These are phyloP conservation scores for Hordeum pubiflorum DNA, from an alignment of 202 grass and related monocot genomes.

Conservation along the genomic window DNA sequence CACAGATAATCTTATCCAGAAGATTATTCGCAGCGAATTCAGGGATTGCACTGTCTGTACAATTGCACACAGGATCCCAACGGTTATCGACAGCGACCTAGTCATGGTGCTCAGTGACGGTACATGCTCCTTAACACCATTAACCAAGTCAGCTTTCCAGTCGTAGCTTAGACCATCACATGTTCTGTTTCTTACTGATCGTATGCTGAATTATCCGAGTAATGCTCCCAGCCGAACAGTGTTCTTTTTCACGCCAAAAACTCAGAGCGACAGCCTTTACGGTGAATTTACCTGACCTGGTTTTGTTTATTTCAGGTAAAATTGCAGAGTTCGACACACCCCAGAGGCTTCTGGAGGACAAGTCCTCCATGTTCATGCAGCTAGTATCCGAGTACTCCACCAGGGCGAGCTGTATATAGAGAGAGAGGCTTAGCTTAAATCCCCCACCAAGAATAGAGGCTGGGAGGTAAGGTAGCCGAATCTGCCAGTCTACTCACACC, in stretches of 20 bases:
- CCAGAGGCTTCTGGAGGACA: slow-evolving; percentile 73
- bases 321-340: slow-evolving; percentile 81
- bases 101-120: slow-evolving; percentile 91
- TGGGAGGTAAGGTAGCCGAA: slow-evolving; percentile 36
- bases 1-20: slow-evolving; percentile 96
- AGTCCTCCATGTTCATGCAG: slow-evolving; percentile 88
- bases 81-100: slow-evolving; percentile 96
- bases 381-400: slow-evolving; percentile 89
- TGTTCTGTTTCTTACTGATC: background rate
- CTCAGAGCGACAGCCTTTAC: background rate
- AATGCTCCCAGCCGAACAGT: background rate
- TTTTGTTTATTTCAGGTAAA: slow-evolving; percentile 58
- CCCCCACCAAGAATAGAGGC: slow-evolving; percentile 12
- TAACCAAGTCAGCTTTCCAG: background rate
- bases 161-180: background rate
- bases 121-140: slow-evolving; percentile 20
- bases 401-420: slow-evolving; percentile 64
- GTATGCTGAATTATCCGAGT: background rate
- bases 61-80: slow-evolving; percentile 96
- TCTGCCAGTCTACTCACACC: slow-evolving; percentile 32
- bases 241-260: background rate
- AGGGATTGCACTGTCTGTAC: slow-evolving; percentile 91
- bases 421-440: slow-evolving; percentile 45
- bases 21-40: slow-evolving; percentile 94
- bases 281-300: background rate